Percentiles rank a stretch among this genome's conserved stretches.
These are phyloP conservation scores for Sugiyamaella castrensis DNA, from an alignment of 1,139 yeast species.

Conservation along the genomic window DNA sequence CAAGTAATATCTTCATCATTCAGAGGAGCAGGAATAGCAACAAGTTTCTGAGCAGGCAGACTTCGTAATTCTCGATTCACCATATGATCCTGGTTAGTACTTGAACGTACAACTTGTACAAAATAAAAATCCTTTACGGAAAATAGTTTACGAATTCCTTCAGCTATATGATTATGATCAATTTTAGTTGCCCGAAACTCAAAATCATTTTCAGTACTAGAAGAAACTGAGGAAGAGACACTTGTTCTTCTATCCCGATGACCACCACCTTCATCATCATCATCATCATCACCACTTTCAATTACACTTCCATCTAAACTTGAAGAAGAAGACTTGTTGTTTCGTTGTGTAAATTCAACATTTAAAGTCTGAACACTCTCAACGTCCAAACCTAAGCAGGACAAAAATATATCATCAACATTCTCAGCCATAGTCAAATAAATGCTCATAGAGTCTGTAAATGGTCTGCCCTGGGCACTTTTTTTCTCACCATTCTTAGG, in stretches of 20 bases:
- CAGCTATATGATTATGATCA: slow-evolving; percentile 18
- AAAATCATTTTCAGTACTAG: neutral
- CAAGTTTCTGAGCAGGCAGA: slow-evolving; percentile 25
- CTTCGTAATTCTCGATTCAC: slow-evolving; percentile 13
- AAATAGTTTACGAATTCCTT: slow-evolving; percentile 15
- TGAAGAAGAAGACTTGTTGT: slow-evolving; percentile 3
- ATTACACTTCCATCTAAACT: neutral
- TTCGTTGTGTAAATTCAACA: slow-evolving; percentile 15
- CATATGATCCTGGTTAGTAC: slow-evolving; percentile 18
- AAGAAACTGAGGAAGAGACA: too few species aligned
- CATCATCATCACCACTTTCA: neutral
- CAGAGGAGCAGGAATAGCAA: slow-evolving; percentile 21
- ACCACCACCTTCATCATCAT: neutral
- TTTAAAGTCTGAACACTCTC: neutral
- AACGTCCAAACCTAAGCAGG: slow-evolving; percentile 10
- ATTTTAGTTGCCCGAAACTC: slow-evolving; percentile 1
- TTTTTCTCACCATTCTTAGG: slow-evolving; percentile 5
- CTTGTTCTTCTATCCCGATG: too few species aligned
- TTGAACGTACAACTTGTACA: slow-evolving; percentile 26
- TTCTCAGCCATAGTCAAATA: slow-evolving; percentile 11
- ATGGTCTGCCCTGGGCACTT: slow-evolving; percentile 22
- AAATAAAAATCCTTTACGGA: slow-evolving; percentile 19
- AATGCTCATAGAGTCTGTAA: slow-evolving; percentile 21
- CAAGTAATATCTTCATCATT: slow-evolving; percentile 19
- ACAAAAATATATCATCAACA: slow-evolving; percentile 14